Conservation (phyloP, 805 yeast genomes). For the Cyberlindnera mississippiensis region DNA sequence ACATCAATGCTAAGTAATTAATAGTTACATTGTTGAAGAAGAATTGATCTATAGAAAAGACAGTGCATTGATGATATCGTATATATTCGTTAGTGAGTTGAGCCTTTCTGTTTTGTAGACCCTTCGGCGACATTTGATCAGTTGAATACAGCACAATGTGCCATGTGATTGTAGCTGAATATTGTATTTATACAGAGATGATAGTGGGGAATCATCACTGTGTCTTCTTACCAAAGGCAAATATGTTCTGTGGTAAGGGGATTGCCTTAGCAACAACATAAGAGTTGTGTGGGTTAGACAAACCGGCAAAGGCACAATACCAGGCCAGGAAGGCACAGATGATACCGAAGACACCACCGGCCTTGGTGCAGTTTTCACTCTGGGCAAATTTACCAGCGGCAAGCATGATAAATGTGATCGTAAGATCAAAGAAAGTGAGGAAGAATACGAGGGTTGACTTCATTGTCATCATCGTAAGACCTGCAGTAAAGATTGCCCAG, state of each 20-base stretch:
- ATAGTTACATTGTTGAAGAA: no score
- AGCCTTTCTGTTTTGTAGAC: no score
- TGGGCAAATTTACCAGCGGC: constrained; percentile 43
- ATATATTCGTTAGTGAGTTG: no score
- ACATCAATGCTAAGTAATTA: no score
- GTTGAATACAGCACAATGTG: no score
- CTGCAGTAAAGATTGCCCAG: constrained; percentile 51
- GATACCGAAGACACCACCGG: constrained; percentile 65
- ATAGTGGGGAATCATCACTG: constrained; percentile 2
- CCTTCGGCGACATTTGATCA: no score
- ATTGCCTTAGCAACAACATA: constrained; percentile 39
- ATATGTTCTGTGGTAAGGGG: constrained; percentile 32
- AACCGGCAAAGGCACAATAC: constrained; percentile 71
- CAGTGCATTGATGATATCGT: no score
- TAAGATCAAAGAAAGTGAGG: constrained; percentile 42
- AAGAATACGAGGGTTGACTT: constrained; percentile 48
- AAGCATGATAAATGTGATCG: constrained; percentile 44
- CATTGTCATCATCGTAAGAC: constrained; percentile 42
- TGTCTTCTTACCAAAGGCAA: constrained; percentile 9
- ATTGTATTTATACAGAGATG: no score
- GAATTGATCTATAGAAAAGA: no score
- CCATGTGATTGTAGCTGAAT: no score
- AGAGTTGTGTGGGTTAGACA: constrained; percentile 60
- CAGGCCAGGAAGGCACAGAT: constrained; percentile 59
- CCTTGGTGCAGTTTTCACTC: constrained; percentile 35